A percentile compares a stretch with the other conserved stretches of the same genome.
These are phyloP conservation scores for Amanita rubescens DNA, from an alignment of 768 basidiomycete genomes.

Conservation along the genomic window DNA sequence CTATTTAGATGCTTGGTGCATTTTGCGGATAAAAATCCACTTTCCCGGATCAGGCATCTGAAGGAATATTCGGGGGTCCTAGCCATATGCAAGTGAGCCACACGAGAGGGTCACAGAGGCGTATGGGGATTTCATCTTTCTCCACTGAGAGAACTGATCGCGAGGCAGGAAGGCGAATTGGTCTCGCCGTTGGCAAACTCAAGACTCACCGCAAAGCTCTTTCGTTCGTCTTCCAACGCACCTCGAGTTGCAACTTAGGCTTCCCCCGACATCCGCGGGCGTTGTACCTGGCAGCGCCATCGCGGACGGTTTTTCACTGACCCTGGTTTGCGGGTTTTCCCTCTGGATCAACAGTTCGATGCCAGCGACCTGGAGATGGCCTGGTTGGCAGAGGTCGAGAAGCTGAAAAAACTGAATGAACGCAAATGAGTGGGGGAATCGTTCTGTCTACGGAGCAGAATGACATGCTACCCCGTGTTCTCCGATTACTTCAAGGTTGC, in stretches of 20 bases:
- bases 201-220: too few relatives aligned
- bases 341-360: conserved; percentile 20
- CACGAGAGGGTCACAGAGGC: too few relatives aligned
- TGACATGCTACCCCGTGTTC: conserved; percentile 5
- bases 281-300: conserved; percentile 30
- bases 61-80: neutral
- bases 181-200: too few relatives aligned
- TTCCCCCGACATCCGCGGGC: conserved; percentile 23
- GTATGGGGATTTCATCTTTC: too few relatives aligned
- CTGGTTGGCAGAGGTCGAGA: conserved; percentile 29
- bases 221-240: neutral
- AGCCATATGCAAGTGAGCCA: too few relatives aligned
- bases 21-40: neutral
- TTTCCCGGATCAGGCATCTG: neutral
- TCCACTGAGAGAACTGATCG: too few relatives aligned
- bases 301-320: conserved; percentile 37
- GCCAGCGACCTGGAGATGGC: conserved; percentile 19
- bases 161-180: too few relatives aligned
- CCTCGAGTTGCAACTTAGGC: conserved; percentile 29
- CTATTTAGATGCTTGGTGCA: neutral
- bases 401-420: conserved; percentile 11
- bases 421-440: conserved; percentile 10
- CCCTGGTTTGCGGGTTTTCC: conserved; percentile 32
- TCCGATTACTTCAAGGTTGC: neutral
- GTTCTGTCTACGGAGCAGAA: conserved; percentile 4